Base-by-base conservation (phyloP, 768 basidiomycete species). In the Rhodotorula babjevae region DNA sequence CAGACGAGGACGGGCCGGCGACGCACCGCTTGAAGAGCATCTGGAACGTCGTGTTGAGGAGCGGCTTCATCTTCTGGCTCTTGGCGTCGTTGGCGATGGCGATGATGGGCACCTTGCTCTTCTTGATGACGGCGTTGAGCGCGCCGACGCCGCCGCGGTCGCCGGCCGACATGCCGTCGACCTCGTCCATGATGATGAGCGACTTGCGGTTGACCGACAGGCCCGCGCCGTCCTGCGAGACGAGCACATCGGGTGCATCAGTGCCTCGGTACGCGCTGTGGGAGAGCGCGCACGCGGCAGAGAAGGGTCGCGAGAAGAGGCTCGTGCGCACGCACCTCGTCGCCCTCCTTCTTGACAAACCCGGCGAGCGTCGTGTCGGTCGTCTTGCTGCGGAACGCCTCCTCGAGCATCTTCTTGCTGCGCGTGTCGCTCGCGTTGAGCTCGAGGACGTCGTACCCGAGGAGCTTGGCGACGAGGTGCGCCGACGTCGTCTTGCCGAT, bases 131-230 rank as follows among this genome's bases (percentile, higher is more conserved):
- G 0, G 88, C 88, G 69, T 92, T 92, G 76, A 99, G 80, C 12
- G 96, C 96, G 33, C 92, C 95, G 3, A 98, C 91, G 67, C 96
- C 96, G 25, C 96, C 96, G 58, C 96, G 86, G 81, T 99, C 96
- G 27, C 96, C 96, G 7, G 91, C 91, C 11, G 93, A 95, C 94
- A 98, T 99, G 2, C 96, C 96, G 76, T 99, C 96, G 5, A 98
- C 95, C 80, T 99, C 96, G 78, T 99, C 96, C 95, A 99, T 97
- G 79, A 99, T 98, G 58, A 99, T 83, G 75, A 93, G 92, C 0
- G 90, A 87, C 79, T 84, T 87, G 77, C 90, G 86, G 0, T 90
- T 93, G 74, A 97, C 87, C 25, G 83, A 79, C 4, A 94, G 84
- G 5, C 90, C 93, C 3, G 29, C 7, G 87, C 86, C 72, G 90